Conservation (phyloP, 192 early-diverging fungal genomes). For the Chytriomyces hyalinus region DNA sequence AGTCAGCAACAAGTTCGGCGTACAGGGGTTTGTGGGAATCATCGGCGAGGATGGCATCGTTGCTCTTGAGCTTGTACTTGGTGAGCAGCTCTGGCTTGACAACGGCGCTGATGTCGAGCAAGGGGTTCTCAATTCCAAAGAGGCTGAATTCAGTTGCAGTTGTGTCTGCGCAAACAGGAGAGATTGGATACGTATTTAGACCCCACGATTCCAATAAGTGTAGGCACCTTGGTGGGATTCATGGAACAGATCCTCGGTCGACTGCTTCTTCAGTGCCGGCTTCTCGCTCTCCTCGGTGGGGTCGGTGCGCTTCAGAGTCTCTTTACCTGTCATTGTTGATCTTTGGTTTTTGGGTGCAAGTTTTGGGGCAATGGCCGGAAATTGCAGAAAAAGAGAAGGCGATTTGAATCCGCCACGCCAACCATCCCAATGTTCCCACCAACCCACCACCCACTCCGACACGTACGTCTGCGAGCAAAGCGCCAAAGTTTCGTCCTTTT, state of each 20-base stretch:
- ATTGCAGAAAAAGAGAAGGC: not conserved
- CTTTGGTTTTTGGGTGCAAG: not conserved
- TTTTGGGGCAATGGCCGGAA: not conserved
- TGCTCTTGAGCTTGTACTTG: constrained; percentile 90
- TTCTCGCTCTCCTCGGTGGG: not conserved
- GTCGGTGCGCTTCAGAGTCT: not conserved
- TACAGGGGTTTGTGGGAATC: constrained; percentile 88
- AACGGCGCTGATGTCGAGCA: constrained; percentile 94
- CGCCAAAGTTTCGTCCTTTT: not conserved
- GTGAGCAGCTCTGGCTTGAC: constrained; percentile 73
- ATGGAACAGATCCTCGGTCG: constrained; percentile 2
- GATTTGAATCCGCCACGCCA: not conserved
- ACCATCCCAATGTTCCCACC: not conserved
- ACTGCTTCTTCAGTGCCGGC: constrained; percentile 10
- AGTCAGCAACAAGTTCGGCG: constrained; percentile 75
- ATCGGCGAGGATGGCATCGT: constrained; percentile 94
- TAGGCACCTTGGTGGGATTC: not conserved
- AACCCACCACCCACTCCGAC: not conserved
- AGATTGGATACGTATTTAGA: too few species aligned
- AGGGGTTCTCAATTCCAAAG: constrained; percentile 95
- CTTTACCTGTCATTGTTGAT: too few species aligned
- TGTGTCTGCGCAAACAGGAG: not conserved
- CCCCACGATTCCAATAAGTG: not conserved
- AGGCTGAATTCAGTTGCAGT: constrained; percentile 52
- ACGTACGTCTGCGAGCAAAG: not conserved